Conservation (phyloP, 768 basidiomycete genomes). For the Kwoniella bestiolae region DNA sequence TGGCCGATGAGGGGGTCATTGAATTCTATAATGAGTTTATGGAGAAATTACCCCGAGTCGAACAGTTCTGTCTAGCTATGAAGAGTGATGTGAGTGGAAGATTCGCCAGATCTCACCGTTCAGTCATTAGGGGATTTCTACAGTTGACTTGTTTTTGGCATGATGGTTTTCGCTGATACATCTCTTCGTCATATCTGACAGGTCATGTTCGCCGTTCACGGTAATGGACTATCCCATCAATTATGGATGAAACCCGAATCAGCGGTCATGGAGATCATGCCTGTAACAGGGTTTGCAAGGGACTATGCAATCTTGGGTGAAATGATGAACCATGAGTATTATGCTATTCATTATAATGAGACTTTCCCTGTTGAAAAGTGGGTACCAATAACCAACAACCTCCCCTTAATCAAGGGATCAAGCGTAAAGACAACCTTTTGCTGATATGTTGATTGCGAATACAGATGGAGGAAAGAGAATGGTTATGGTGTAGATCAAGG, state of each 20-base stretch:
- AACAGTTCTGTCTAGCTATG: slow-evolving; percentile 30
- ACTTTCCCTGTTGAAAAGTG: slow-evolving; percentile 27
- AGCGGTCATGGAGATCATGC: slow-evolving; percentile 39
- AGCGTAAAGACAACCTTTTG: too few species aligned
- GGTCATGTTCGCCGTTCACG: slow-evolving; percentile 38
- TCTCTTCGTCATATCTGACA: too few species aligned
- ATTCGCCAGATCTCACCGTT: too few species aligned
- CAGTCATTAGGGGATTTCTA: too few species aligned
- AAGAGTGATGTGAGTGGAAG: slow-evolving; percentile 23
- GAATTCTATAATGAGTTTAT: slow-evolving; percentile 28
- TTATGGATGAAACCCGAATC: slow-evolving; percentile 34
- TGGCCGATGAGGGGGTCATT: slow-evolving; percentile 27
- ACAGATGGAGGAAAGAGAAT: slow-evolving; percentile 18
- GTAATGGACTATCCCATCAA: slow-evolving; percentile 38
- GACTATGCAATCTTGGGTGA: slow-evolving; percentile 30
- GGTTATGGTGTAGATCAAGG: slow-evolving; percentile 24
- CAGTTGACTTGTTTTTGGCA: too few species aligned
- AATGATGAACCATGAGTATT: slow-evolving; percentile 34
- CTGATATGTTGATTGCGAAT: too few species aligned
- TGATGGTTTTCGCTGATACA: too few species aligned
- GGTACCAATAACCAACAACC: too few species aligned
- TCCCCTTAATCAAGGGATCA: too few species aligned
- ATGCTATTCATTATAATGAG: slow-evolving; percentile 29
- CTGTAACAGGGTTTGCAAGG: slow-evolving; percentile 24
- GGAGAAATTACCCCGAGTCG: slow-evolving; percentile 23